Conservation (phyloP, 2,329 filamentous ascomycete species). For the Metarhizium humberi region DNA sequence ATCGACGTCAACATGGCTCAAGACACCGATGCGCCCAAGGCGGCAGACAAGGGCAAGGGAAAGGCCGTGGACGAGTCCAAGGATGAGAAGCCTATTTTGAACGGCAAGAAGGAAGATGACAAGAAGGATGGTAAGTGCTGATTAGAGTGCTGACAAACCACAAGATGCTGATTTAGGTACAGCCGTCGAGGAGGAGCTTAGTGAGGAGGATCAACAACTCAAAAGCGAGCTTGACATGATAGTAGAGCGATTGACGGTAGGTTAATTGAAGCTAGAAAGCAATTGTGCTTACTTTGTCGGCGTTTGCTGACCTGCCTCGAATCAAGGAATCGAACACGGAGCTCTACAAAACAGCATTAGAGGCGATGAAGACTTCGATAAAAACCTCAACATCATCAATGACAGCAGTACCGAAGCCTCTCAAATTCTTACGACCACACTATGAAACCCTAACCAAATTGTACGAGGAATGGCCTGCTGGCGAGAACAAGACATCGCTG, state of each 20-base stretch:
- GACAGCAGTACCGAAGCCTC: slow-evolving; percentile 95
- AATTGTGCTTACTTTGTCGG: not conserved
- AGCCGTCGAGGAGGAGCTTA: slow-evolving; percentile 71
- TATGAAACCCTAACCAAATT: slow-evolving; percentile 82
- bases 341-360: slow-evolving; percentile 85
- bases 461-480: slow-evolving; percentile 80
- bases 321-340: slow-evolving; percentile 71
- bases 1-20: slow-evolving; percentile 67
- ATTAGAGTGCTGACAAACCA: slow-evolving; percentile 6
- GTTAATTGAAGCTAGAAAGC: slow-evolving; percentile 8
- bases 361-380: slow-evolving; percentile 96
- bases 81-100: slow-evolving; percentile 59
- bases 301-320: not conserved
- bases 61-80: slow-evolving; percentile 70
- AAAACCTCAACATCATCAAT: slow-evolving; percentile 99
- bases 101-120: slow-evolving; percentile 72
- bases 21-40: slow-evolving; percentile 77
- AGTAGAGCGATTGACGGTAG: slow-evolving; percentile 84
- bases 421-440: slow-evolving; percentile 96
- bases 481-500: slow-evolving; percentile 78
- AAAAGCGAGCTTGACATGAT: slow-evolving; percentile 98
- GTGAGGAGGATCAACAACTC: slow-evolving; percentile 94
- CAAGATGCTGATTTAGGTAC: slow-evolving; percentile 12
- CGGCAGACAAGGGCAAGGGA: slow-evolving; percentile 91
- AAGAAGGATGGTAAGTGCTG: slow-evolving; percentile 37